Percentiles rank a stretch among this genome's conserved stretches.
Conservation (phyloP, 2,329 filamentous ascomycete species). For the Epichloe coenophiala region DNA sequence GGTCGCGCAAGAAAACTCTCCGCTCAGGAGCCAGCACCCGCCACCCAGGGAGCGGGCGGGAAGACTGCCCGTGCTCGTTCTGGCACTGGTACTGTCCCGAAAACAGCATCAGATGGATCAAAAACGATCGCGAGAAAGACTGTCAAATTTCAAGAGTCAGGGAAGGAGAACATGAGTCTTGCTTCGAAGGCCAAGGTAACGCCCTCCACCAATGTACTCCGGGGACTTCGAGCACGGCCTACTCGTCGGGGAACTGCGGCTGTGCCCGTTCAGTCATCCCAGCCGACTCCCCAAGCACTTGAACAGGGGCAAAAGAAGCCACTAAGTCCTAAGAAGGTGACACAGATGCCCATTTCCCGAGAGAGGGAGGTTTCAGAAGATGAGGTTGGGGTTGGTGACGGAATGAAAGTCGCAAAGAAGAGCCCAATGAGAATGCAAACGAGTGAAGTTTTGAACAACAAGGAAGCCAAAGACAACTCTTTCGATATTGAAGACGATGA, state of each 20-base stretch:
- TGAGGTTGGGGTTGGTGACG: conserved; percentile 40
- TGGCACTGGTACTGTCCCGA: conserved; percentile 13
- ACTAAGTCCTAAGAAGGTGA: conserved; percentile 52
- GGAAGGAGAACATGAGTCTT: conserved; percentile 49
- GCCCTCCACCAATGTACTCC: conserved; percentile 16
- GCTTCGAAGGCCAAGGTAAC: conserved; percentile 23
- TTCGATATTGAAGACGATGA: conserved; percentile 7
- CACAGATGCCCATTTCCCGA: conserved; percentile 36
- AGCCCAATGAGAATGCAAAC: conserved; percentile 8
- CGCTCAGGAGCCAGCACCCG: conserved; percentile 12
- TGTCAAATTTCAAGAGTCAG: conserved; percentile 50
- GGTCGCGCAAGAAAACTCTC: conserved; percentile 30
- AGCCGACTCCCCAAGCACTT: too few relatives aligned
- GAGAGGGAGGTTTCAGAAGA: conserved; percentile 41
- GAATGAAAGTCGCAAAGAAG: background rate
- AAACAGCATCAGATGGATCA: conserved; percentile 18
- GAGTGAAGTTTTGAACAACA: background rate
- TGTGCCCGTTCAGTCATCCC: conserved; percentile 20
- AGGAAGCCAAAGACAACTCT: background rate
- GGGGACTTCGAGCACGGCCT: conserved; percentile 25
- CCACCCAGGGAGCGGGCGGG: conserved; percentile 16
- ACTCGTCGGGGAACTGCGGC: conserved; percentile 26
- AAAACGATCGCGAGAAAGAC: conserved; percentile 42
- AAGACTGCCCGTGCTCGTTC: conserved; percentile 17
- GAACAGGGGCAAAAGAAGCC: conserved; percentile 28